These are phyloP conservation scores for Teunomyces tritomae DNA, from an alignment of 805 yeast genomes.

Conservation along the genomic window DNA sequence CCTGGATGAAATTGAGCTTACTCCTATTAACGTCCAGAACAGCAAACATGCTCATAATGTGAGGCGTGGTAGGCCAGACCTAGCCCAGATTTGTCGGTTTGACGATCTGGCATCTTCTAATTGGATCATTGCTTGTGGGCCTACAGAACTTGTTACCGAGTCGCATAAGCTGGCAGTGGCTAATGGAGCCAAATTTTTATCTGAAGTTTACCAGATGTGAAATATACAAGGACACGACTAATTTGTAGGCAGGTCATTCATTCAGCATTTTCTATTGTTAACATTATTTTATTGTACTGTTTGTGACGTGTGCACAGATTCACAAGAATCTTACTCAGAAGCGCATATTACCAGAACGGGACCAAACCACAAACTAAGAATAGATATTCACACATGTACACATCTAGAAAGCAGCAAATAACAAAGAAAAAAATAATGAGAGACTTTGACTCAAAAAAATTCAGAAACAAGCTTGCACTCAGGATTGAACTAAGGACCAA, in stretches of 20 bases:
- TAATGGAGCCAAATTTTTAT: slow-evolving; percentile 35
- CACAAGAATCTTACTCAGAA: neutral
- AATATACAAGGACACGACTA: neutral
- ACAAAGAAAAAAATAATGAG: slow-evolving; percentile 1
- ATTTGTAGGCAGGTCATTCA: neutral
- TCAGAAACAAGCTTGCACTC: slow-evolving; percentile 74
- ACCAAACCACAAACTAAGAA: too few species aligned
- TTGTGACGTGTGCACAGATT: neutral
- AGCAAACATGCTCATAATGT: slow-evolving; percentile 6
- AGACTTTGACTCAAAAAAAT: slow-evolving; percentile 25
- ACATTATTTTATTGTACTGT: neutral
- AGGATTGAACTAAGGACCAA: slow-evolving; percentile 97
- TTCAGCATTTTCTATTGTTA: neutral
- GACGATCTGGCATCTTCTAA: slow-evolving; percentile 32
- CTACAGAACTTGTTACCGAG: slow-evolving; percentile 40
- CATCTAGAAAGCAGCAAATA: neutral
- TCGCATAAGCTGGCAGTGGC: slow-evolving; percentile 36
- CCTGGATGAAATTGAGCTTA: slow-evolving; percentile 16
- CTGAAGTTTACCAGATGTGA: slow-evolving; percentile 44
- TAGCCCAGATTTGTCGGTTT: slow-evolving; percentile 29
- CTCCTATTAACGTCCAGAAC: slow-evolving; percentile 9
- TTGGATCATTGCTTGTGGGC: slow-evolving; percentile 64
- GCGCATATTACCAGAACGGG: neutral
- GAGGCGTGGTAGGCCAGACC: slow-evolving; percentile 45
- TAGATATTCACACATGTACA: neutral